Percentiles rank a stretch among this genome's conserved stretches.
These are phyloP conservation scores for Leccinum disarticulatum DNA, from an alignment of 768 basidiomycete genomes.

Conservation along the genomic window DNA sequence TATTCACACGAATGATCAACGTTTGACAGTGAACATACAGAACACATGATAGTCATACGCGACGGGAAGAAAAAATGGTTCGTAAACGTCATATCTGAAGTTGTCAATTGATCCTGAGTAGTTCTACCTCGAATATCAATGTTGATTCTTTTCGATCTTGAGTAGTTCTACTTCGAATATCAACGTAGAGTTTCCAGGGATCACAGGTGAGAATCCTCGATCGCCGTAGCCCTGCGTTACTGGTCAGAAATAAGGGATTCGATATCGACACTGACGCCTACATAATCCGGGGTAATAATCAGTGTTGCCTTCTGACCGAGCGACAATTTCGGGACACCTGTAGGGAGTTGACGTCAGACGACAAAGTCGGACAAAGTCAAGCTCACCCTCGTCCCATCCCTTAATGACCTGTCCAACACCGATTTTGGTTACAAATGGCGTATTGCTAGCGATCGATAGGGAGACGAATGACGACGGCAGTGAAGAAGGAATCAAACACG, in stretches of 20 bases:
- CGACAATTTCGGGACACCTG: constrained; percentile 77
- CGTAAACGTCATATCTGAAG: constrained; percentile 21
- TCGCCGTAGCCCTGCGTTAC: constrained; percentile 62
- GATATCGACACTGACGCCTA: constrained; percentile 38
- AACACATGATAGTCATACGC: constrained; percentile 25
- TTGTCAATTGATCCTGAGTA: constrained; percentile 63
- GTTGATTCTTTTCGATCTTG: constrained; percentile 49
- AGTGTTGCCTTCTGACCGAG: constrained; percentile 71
- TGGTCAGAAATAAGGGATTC: constrained; percentile 2
- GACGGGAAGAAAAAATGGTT: constrained; percentile 10
- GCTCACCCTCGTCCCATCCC: constrained; percentile 87
- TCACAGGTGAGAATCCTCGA: constrained; percentile 76
- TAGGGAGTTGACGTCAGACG: background rate
- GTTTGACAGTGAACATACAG: constrained; percentile 20
- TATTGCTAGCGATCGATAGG: constrained; percentile 39
- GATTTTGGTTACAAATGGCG: constrained; percentile 68
- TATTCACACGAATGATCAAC: constrained; percentile 18
- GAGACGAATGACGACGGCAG: constrained; percentile 3
- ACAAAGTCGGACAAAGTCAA: background rate
- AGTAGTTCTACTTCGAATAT: constrained; percentile 84
- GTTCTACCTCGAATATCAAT: constrained; percentile 82
- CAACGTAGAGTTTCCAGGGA: constrained; percentile 73
- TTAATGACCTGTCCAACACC: constrained; percentile 82
- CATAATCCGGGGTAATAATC: constrained; percentile 73
- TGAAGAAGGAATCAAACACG: constrained; percentile 1